These are phyloP conservation scores for Arthrobotrys megalospora DNA, from an alignment of 2,329 filamentous ascomycete species.

Conservation along the genomic window DNA sequence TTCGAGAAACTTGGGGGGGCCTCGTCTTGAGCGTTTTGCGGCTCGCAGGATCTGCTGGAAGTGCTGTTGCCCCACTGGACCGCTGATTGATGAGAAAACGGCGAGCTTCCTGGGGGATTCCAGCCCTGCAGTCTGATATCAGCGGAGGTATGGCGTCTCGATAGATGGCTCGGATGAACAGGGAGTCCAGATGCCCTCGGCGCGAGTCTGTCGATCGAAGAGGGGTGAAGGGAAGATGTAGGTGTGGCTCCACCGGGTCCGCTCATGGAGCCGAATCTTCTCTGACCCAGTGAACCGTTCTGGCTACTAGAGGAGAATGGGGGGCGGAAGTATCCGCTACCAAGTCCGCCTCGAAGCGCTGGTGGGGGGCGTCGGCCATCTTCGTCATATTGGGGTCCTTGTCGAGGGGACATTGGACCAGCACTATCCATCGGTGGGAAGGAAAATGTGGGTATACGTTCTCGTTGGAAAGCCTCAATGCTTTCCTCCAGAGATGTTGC, in stretches of 20 bases:
- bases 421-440: slow-evolving; percentile 78
- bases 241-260: slow-evolving; percentile 75
- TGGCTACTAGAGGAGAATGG: slow-evolving; percentile 44
- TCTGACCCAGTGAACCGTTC: slow-evolving; percentile 67
- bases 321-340: slow-evolving; percentile 76
- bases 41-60: slow-evolving; percentile 69
- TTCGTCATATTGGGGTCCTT: slow-evolving; percentile 80
- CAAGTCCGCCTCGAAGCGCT: slow-evolving; percentile 73
- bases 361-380: slow-evolving; percentile 82
- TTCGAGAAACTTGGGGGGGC: slow-evolving; percentile 76
- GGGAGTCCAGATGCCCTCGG: slow-evolving; percentile 72
- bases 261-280: slow-evolving; percentile 86
- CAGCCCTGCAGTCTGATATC: slow-evolving; percentile 93
- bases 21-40: slow-evolving; percentile 72
- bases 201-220: slow-evolving; percentile 77
- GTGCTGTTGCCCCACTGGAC: slow-evolving; percentile 78
- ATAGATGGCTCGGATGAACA: slow-evolving; percentile 53
- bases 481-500: slow-evolving; percentile 74
- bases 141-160: slow-evolving; percentile 84
- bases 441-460: slow-evolving; percentile 73
- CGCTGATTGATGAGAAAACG: slow-evolving; percentile 75
- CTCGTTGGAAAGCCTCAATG: slow-evolving; percentile 77
- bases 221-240: slow-evolving; percentile 81
- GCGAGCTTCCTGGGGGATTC: slow-evolving; percentile 71
- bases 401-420: slow-evolving; percentile 87